Conservation (phyloP, 768 basidiomycete genomes). For the Leccinum pellstonianum region DNA sequence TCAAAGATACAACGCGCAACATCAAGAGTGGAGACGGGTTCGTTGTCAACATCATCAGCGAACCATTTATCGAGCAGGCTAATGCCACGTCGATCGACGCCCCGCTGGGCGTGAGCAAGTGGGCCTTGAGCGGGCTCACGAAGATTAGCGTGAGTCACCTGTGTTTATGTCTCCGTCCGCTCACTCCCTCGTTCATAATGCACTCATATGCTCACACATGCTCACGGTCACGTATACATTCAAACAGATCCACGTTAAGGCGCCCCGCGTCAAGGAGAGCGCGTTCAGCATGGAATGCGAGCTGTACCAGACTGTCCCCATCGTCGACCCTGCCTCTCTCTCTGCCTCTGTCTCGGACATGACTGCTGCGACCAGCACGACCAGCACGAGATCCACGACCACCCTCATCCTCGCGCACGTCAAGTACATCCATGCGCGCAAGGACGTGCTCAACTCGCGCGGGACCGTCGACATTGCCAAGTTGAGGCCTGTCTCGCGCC, state of each 20-base stretch:
- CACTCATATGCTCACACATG: too few relatives aligned
- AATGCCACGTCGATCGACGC: slow-evolving; percentile 39
- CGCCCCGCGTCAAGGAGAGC: slow-evolving; percentile 24
- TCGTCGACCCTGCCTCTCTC: background rate
- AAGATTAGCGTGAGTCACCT: slow-evolving; percentile 15
- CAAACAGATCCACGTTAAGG: slow-evolving; percentile 16
- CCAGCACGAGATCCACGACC: background rate
- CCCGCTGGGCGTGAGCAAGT: slow-evolving; percentile 38
- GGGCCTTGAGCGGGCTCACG: slow-evolving; percentile 36
- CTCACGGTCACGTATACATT: slow-evolving; percentile 29
- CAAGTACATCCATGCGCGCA: background rate
- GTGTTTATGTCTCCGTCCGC: background rate
- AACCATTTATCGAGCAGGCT: slow-evolving; percentile 43
- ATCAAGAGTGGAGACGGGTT: too few relatives aligned
- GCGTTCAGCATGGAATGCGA: slow-evolving; percentile 50
- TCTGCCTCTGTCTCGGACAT: background rate
- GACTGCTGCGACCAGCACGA: background rate
- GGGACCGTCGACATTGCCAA: background rate
- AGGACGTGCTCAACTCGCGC: background rate
- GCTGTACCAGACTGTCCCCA: slow-evolving; percentile 29
- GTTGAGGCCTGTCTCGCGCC: background rate
- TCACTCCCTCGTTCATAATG: background rate
- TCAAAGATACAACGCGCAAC: slow-evolving; percentile 39
- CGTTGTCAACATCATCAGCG: slow-evolving; percentile 47
- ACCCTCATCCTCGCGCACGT: background rate